Conservation (phyloP, 371 early-diverging fungal species). For the Lichtheimia hyalospora region DNA sequence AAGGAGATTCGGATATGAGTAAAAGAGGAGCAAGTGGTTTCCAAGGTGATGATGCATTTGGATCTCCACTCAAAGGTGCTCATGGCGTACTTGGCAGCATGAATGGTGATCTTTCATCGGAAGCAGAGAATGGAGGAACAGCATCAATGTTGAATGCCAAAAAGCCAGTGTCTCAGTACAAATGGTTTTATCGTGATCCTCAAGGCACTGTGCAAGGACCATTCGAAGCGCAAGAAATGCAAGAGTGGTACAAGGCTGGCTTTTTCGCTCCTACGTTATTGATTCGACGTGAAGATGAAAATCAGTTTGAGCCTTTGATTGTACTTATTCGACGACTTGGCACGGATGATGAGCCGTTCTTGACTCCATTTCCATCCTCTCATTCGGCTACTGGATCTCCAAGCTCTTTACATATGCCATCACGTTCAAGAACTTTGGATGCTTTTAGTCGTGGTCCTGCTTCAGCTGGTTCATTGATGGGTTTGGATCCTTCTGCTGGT, state of each 20-base stretch:
- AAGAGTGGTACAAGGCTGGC: constrained; percentile 84
- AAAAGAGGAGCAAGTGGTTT: constrained; percentile 14
- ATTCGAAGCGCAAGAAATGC: constrained; percentile 80
- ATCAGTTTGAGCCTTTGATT: constrained; percentile 68
- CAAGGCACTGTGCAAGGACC: constrained; percentile 80
- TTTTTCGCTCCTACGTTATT: constrained; percentile 74
- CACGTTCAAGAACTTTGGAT: constrained; percentile 17
- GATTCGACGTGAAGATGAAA: constrained; percentile 72
- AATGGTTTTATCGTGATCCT: constrained; percentile 83
- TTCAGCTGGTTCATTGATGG: constrained; percentile 21
- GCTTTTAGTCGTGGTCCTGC: constrained; percentile 24
- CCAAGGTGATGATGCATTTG: constrained; percentile 12
- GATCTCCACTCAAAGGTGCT: constrained; percentile 6
- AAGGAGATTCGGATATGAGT: constrained; percentile 8
- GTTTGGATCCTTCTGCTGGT: constrained; percentile 8
- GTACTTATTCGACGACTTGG: constrained; percentile 60
- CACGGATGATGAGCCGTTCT: constrained; percentile 66
- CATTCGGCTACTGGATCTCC: constrained; percentile 14
- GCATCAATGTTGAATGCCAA: background rate
- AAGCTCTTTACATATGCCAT: constrained; percentile 4
- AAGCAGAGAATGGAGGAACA: background rate
- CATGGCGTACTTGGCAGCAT: background rate
- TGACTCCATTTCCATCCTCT: constrained; percentile 34
- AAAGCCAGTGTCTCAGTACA: constrained; percentile 6
- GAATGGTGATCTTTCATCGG: background rate